Evolutionary conservation across 345 rosid genomes (phyloP), one percentile per base, ranked within the genome.

Genomic region (Hevea brasiliensis): DNA sequence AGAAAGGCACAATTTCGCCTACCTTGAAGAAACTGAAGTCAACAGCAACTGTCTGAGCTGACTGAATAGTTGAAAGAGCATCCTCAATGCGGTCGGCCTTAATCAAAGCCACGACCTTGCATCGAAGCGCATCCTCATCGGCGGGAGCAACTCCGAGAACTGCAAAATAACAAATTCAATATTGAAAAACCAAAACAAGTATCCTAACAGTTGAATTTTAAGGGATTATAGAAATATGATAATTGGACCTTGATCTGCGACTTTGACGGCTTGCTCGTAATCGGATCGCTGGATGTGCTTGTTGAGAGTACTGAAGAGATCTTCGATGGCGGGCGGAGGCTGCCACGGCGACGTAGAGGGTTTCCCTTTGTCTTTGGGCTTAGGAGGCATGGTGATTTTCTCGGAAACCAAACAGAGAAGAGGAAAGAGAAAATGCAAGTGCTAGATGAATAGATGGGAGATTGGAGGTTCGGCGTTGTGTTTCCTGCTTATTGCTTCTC

Each of bases 101-200:
- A 2, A 95, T 82, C 75, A 95, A 65, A 35, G 97, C 92, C 77
- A 89, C 97, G 24, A 91, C 87, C 77, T 95, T 91, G 83, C 99
- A 92, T 74, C 89, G 85, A 79, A 89, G 77, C 63, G 98, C 96
- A 68, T 95, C 99, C 80, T 87, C 98, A 51, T 95, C 98, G 70
- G 81, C 82, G 24, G 97, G 94, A 61, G 84, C 84, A 61, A 86
- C 71, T 10, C 89, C 75, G 48, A 95, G 83, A 59, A 95, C 99
- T 95, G 87, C 80, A 47, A 2, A 47, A 14, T 47, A 56, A 35
- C 18, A 56, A 54, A 56, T 23, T 45, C 17, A 63, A 41, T 9
- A 41, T 40, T 63, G 8, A 63, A 8, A 40, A 26, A 66, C 41
- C 21, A 7, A 15, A 14, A 8, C 17, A 4, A 14, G 11, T 4